Evolutionary conservation across 2,329 filamentous ascomycete genomes (phyloP).

Genomic region (Xylaria sp.): DNA sequence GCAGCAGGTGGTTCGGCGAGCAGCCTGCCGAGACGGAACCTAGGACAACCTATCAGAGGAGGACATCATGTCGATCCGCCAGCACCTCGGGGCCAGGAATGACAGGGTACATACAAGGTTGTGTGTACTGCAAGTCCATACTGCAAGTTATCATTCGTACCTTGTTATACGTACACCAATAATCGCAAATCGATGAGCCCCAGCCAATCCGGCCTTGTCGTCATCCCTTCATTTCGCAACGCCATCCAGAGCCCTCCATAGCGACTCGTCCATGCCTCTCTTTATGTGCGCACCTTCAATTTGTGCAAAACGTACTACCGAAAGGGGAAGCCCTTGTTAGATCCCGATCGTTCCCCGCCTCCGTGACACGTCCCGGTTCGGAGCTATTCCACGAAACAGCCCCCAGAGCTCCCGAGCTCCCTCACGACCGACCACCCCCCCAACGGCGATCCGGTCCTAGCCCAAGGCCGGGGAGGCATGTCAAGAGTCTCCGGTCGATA

Average conservation of each 20-base stretch:
- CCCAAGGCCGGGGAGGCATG: constrained; percentile 25
- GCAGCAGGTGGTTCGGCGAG: too few relatives aligned
- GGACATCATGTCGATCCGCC: too few relatives aligned
- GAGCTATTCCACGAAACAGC: not conserved
- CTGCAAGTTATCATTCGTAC: too few relatives aligned
- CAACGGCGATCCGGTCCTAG: constrained; percentile 11
- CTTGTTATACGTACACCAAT: not conserved
- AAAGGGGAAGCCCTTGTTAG: not conserved
- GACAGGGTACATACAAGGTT: too few relatives aligned
- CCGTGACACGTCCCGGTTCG: not conserved
- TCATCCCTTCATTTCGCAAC: constrained; percentile 26
- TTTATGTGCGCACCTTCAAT: not conserved
- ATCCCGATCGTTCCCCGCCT: not conserved
- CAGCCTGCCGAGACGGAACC: too few relatives aligned
- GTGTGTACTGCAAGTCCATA: too few relatives aligned
- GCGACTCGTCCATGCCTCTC: not conserved
- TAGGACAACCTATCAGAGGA: too few relatives aligned
- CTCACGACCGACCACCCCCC: not conserved
- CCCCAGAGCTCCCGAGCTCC: not conserved
- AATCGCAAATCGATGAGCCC: not conserved
- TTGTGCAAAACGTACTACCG: not conserved
- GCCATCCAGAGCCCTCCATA: not conserved
- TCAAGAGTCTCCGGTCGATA: constrained; percentile 36
- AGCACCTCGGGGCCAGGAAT: too few relatives aligned
- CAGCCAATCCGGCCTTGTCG: constrained; percentile 16